Evolutionary conservation across 2,329 filamentous ascomycete genomes (phyloP), one percentile per base, ranked within the genome.

Genomic region (Exophiala oligosperma): DNA sequence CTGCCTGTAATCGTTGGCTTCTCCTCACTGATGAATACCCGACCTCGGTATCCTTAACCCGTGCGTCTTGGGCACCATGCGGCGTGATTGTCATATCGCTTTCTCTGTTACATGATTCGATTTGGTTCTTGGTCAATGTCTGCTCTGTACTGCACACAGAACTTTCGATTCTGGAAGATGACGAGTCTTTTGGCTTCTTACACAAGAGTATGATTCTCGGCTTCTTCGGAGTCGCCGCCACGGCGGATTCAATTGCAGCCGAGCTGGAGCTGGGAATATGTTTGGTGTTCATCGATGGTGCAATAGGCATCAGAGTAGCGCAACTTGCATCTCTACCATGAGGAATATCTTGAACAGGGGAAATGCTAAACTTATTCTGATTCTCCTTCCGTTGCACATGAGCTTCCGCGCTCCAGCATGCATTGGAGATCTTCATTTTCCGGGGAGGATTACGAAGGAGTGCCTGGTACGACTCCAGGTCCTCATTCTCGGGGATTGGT

Each of bases 401-500:
- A 35, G 32, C 32, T 35, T 35, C 32, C 2, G 32, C 32, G 7
- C 32, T 11, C 32, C 32, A 9, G 23, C n/a, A 21, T 54, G 24
- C 35, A 24, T 32, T 53, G 29, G 21, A 50, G 17, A 41, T 59
- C 52, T 41, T 54, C 56, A 26, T 52, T 52, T 26, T 59, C 52
- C 24, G 51, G 7, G 53, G 40, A 35, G 49, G 53, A 3, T 40
- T 38, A 9, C 40, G 28, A 29, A 41, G 43, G 28, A 47, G n/a
- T 35, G 56, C 49, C 43, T 54, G 51, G n/a, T 23, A 49, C 7
- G 53, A 50, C 26, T 52, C 44, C 12, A 46, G 14, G 40, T 54
- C 17, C 41, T 44, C 56, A 29, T 59, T 59, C 28, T 59, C 56
- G 5, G 56, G 44, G 2, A 59, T 59, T 11, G 52, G 56, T 8